Evolutionary conservation across 345 rosid genomes (phyloP).

Genomic region (Melastoma malabathricum): DNA sequence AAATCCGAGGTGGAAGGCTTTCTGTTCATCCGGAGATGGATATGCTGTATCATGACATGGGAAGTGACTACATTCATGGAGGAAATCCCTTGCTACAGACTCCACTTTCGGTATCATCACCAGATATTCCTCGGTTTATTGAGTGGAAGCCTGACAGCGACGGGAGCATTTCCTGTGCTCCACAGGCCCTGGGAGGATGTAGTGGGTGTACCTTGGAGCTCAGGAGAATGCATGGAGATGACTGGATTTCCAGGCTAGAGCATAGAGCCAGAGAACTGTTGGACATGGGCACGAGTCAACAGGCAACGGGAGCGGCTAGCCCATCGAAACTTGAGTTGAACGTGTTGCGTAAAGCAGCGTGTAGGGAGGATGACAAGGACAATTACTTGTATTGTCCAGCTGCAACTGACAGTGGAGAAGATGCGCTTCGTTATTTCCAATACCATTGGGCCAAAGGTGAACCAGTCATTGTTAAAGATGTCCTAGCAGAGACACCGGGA

Average conservation of each 20-base stretch:
- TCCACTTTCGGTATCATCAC: slow-evolving; percentile 6
- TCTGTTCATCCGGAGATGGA: slow-evolving; percentile 27
- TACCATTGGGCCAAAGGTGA: slow-evolving; percentile 72
- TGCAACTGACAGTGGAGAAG: slow-evolving; percentile 21
- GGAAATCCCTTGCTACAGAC: slow-evolving; percentile 25
- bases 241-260: slow-evolving; percentile 40
- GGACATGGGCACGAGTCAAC: slow-evolving; percentile 9
- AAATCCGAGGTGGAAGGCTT: slow-evolving; percentile 42
- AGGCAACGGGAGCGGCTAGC: slow-evolving; percentile 7
- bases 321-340: slow-evolving; percentile 13
- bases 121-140: slow-evolving; percentile 14
- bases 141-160: slow-evolving; percentile 30
- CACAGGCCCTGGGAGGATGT: slow-evolving; percentile 66
- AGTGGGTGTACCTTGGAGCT: slow-evolving; percentile 50
- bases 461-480: slow-evolving; percentile 55
- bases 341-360: slow-evolving; percentile 32
- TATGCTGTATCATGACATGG: slow-evolving; percentile 30
- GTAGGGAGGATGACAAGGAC: slow-evolving; percentile 41
- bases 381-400: slow-evolving; percentile 53
- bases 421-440: slow-evolving; percentile 39
- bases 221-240: slow-evolving; percentile 36
- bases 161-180: slow-evolving; percentile 62
- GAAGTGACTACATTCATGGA: slow-evolving; percentile 60
- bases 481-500: slow-evolving; percentile 39
- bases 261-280: slow-evolving; percentile 23